A percentile compares a stretch with the other conserved stretches of the same genome.
Evolutionary conservation across 73 alveolate species (phyloP).

Genomic region (Tetrahymena borealis): DNA sequence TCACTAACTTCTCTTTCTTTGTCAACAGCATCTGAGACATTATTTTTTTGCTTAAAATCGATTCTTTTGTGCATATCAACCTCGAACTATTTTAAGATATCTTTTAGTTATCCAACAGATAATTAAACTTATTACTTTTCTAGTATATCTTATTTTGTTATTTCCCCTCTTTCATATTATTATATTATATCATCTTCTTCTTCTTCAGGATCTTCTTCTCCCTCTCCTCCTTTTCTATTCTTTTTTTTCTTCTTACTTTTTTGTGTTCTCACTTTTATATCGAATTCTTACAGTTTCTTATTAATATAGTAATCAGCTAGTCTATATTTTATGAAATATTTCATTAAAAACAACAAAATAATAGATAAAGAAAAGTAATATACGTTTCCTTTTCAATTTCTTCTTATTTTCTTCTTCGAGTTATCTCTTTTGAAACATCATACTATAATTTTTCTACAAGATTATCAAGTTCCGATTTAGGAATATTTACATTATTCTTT

Average conservation of each 20-base stretch:
- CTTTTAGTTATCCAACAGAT: neutral
- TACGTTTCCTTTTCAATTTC: neutral
- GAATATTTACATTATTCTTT: neutral
- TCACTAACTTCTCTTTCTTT: neutral
- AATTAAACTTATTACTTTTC: neutral
- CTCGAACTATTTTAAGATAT: neutral
- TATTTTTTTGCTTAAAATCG: neutral
- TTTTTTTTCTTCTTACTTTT: neutral
- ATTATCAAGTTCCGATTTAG: neutral
- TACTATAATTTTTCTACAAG: neutral
- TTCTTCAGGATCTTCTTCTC: neutral
- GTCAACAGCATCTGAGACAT: neutral
- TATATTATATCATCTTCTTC: neutral
- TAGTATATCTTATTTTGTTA: neutral
- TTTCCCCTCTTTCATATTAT: neutral
- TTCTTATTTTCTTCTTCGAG: neutral
- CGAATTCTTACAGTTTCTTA: neutral
- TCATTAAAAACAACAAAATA: neutral
- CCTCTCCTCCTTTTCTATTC: neutral
- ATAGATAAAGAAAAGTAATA: neutral
- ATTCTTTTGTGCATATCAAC: neutral
- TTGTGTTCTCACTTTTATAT: neutral
- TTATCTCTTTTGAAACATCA: neutral
- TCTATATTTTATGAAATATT: neutral
- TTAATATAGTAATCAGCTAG: neutral